These are phyloP conservation scores for Chaetomiaceae sp. DNA, from an alignment of 2,329 filamentous ascomycete genomes.

Conservation along the genomic window DNA sequence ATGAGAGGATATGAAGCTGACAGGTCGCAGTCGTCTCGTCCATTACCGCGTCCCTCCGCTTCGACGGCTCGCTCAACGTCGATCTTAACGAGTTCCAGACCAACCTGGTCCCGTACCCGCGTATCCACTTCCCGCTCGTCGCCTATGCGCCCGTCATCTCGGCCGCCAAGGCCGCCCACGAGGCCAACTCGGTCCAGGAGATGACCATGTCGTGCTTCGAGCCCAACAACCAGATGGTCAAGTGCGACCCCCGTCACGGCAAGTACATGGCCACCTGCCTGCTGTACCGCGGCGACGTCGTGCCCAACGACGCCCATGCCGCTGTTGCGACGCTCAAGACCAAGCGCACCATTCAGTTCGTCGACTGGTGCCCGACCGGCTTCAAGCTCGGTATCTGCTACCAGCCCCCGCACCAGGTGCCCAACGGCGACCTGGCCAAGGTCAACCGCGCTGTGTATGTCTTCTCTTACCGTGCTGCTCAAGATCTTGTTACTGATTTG, in stretches of 20 bases:
- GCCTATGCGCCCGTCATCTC: constrained; percentile 94
- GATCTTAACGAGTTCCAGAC: constrained; percentile 99
- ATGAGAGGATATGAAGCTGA: constrained; percentile 26
- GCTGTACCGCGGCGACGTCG: constrained; percentile 97
- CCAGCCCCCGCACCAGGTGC: constrained; percentile 93
- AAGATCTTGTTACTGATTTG: constrained; percentile 26
- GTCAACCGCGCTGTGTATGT: constrained; percentile 97
- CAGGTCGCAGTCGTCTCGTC: constrained; percentile 76
- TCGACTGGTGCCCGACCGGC: constrained; percentile 99
- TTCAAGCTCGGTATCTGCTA: constrained; percentile 99
- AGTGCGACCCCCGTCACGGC: constrained; percentile 96
- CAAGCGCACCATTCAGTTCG: constrained; percentile 98
- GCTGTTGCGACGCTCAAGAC: constrained; percentile 97
- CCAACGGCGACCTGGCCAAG: constrained; percentile 95
- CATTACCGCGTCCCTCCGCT: constrained; percentile 96
- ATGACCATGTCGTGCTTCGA: constrained; percentile 99
- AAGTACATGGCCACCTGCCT: constrained; percentile 99
- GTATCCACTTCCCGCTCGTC: constrained; percentile 98
- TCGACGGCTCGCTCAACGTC: constrained; percentile 98
- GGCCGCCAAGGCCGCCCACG: constrained; percentile 90
- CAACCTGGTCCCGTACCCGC: constrained; percentile 97
- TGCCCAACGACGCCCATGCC: constrained; percentile 88
- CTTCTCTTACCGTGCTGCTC: background rate
- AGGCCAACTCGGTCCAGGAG: constrained; percentile 96
- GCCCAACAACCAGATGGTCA: constrained; percentile 99